These are phyloP conservation scores for Salix exigua DNA, from an alignment of 345 rosid species.

Conservation along the genomic window DNA sequence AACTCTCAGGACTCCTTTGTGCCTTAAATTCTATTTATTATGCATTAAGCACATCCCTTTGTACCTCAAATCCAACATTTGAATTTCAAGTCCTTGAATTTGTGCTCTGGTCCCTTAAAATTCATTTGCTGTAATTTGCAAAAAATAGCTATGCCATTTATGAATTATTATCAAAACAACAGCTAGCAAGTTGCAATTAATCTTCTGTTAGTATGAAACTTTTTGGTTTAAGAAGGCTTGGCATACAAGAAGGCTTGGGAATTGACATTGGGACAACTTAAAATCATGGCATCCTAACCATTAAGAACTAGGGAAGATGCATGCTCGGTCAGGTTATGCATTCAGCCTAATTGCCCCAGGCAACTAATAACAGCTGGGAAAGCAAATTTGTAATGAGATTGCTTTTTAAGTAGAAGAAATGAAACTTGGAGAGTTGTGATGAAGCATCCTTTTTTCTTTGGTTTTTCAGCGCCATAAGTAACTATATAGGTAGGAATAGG, in stretches of 20 bases:
- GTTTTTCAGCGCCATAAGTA: background rate
- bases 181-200: background rate
- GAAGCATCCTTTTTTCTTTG: background rate
- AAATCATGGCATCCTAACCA: background rate
- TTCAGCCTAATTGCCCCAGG: background rate
- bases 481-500: background rate
- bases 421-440: background rate
- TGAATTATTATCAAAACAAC: background rate
- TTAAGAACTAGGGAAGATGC: background rate
- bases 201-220: background rate
- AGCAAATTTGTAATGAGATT: background rate
- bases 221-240: constrained; percentile 6
- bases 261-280: background rate
- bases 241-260: background rate
- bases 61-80: background rate
- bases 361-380: background rate
- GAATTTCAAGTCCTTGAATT: background rate
- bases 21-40: background rate
- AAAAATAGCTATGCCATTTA: background rate
- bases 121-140: background rate
- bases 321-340: background rate
- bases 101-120: background rate
- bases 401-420: background rate
- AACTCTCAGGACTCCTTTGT: background rate
- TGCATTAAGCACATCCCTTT: background rate